Evolutionary conservation across 441 rosid genomes (phyloP).

Genomic region (Daphne laureola): DNA sequence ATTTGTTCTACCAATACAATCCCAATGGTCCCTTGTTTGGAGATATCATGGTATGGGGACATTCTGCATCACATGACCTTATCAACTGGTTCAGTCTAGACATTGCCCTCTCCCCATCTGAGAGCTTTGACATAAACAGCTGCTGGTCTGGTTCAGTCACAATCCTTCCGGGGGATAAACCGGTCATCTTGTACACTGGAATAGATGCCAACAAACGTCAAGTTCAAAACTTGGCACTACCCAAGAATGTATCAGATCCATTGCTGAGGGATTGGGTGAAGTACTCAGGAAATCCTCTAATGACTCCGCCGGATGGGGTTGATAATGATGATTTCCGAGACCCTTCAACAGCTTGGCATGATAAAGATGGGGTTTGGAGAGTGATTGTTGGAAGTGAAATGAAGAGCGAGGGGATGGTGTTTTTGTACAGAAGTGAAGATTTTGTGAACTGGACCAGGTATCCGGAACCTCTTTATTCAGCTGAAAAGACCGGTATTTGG

Average conservation of each 20-base stretch:
- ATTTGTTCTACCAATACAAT: slow-evolving; percentile 52
- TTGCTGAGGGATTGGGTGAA: slow-evolving; percentile 41
- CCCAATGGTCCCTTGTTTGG: slow-evolving; percentile 40
- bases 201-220: slow-evolving; percentile 29
- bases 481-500: slow-evolving; percentile 31
- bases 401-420: slow-evolving; percentile 26
- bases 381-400: slow-evolving; percentile 33
- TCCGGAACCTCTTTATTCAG: slow-evolving; percentile 28
- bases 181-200: slow-evolving; percentile 47
- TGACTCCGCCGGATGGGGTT: slow-evolving; percentile 31
- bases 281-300: slow-evolving; percentile 31
- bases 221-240: slow-evolving; percentile 46
- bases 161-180: slow-evolving; percentile 29
- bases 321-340: slow-evolving; percentile 33
- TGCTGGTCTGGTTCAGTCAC: slow-evolving; percentile 58
- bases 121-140: slow-evolving; percentile 39
- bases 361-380: slow-evolving; percentile 38
- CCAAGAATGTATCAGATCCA: slow-evolving; percentile 36
- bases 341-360: slow-evolving; percentile 52
- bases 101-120: slow-evolving; percentile 40
- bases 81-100: slow-evolving; percentile 41
- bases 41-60: slow-evolving; percentile 44
- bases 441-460: slow-evolving; percentile 31
- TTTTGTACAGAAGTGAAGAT: slow-evolving; percentile 35
- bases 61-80: slow-evolving; percentile 48